Base-by-base conservation (phyloP, 2,329 filamentous ascomycete genomes). In the Neophaeococcomyces aloes region DNA sequence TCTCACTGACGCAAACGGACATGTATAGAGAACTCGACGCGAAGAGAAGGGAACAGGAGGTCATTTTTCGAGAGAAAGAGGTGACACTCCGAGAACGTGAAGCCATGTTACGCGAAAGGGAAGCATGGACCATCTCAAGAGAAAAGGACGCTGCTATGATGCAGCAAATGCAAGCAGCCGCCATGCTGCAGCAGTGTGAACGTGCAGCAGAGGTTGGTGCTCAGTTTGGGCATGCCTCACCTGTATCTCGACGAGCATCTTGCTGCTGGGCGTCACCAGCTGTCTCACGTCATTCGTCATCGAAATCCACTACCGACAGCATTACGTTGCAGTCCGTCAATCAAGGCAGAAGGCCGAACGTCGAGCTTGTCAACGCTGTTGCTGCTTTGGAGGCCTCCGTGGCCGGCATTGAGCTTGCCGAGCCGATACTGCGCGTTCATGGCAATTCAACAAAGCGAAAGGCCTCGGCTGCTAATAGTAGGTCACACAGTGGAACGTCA, bases 401-500 rank as follows among this genome's bases (percentile, higher is more conserved):
- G 17, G 34, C 33, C 19, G 34, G 33, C 18, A 7, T 42, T 5
- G 23, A 44, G 19, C 27, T 15, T 14, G 19, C n/a, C 13, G 41
- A 38, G 14, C 10, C 13, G 8, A 21, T 29, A 7, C 29, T 42
- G 17, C 39, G 39, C 14, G 35, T 18, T 15, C 23, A 35, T 19
- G 39, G 17, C n/a, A 42, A 42, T 29, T 42, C 49, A 30, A 52
- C 44, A 18, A 53, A 53, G 33, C 49, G 51, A 11, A 53, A 53
- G 38, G 42, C 49, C 8, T 7, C 29, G 2, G 31, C 34, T 11
- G 27, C 18, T 17, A 27, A 34, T 19, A 34, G 13, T 19, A 34
- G 18, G 17, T 35, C 27, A 3, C n/a, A 45, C 11, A 15, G 23
- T 33, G 34, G 29, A 13, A 18, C 5, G 27, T 44, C 42, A 31